Base-by-base conservation (phyloP, 1,284 basidiomycete genomes). In the Cryptococcus deneoformans region DNA sequence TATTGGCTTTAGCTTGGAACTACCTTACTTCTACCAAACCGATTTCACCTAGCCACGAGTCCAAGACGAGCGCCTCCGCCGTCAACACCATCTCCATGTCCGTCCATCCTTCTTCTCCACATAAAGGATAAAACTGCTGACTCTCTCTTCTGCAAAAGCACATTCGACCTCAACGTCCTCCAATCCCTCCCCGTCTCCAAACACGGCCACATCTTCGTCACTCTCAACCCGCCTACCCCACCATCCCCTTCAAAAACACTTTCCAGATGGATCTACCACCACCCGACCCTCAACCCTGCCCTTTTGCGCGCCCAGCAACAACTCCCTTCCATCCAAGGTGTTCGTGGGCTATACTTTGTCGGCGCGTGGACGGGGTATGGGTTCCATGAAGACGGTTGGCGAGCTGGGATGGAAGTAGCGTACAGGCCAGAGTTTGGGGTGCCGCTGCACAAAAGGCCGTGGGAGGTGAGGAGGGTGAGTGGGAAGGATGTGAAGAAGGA, bases 311-410 rank as follows among this genome's bases (percentile, higher is more conserved):
- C 48, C 37, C 62, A 50, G 46, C 45, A 57, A 50, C 56, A 56
- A 24, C 52, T 60, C 16, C 46, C 53, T 5, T 29, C 36, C 10
- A 87, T 90, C 52, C 88, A 90, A 75, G 83, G 84, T 63, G 80
- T 71, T 20, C 82, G 85, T 7, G 83, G 84, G 1, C 81, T 90
- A 53, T 83, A 84, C 20, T 91, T 84, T 69, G 86, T 85, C 1
- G 87, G 88, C 16, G 89, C 88, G 2, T 91, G 87, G 81, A 81
- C 85, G 52, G 83, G 84, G 52, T 89, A 89, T 64, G 88, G 65
- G 3, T 87, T 88, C 77, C 87, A 90, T 76, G 87, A 90, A 75
- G 88, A 90, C 67, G 88, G 87, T 4, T 90, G 90, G 76, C 83
- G 86, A 0, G 83, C 71, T 0, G 77, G 78, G 3, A 58, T 80